Base-by-base conservation (phyloP, 2,329 filamentous ascomycete genomes). In the Cladophialophora exuberans region DNA sequence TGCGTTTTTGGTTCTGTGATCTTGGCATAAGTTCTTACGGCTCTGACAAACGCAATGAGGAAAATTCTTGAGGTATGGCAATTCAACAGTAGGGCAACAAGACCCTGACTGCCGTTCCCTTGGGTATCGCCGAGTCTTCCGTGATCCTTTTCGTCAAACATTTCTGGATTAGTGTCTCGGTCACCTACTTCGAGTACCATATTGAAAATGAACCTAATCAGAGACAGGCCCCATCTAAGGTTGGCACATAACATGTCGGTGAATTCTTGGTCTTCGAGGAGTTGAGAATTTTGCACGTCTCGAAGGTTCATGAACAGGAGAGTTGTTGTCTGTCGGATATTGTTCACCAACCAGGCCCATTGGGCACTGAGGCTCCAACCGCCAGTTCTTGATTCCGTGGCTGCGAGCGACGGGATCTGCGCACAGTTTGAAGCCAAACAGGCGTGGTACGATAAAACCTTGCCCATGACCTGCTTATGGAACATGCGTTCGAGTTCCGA, bases 171-270 rank as follows among this genome's bases (percentile, higher is more conserved):
- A 5, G 56, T 64, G 28, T 57, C 56, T 15, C 62, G 70, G 44
- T 76, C 70, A 11, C 72, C 70, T 28, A 79, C 67, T 15, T 73
- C 68, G 52, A 77, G 72, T 33, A 86, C 68, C 25, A 80, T 78
- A 62, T 82, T 79, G 35, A 84, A 66, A 23, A 84, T 71, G 65
- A 78, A 84, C 17, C 78, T 73, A 57, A 80, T 76, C 47, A 85
- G 76, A 59, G 93, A 87, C 30, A 91, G 77, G 0, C 83, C 83
- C 92, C 92, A 97, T 66, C 83, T 86, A 3, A 88, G 83, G 51
- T 90, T 87, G 18, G 89, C 89, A 4, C 86, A 81, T 9, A 95
- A 75, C 39, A 86, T 83, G 35, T 85, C 83, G 2, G 93, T 82
- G 10, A 90, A 83, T 67, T 93, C 89, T 84, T 53, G 53, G 22